Percentiles rank a stretch among this genome's conserved stretches.
These are phyloP conservation scores for Backusella liffmaniae DNA, from an alignment of 192 early-diverging fungal species.

Conservation along the genomic window DNA sequence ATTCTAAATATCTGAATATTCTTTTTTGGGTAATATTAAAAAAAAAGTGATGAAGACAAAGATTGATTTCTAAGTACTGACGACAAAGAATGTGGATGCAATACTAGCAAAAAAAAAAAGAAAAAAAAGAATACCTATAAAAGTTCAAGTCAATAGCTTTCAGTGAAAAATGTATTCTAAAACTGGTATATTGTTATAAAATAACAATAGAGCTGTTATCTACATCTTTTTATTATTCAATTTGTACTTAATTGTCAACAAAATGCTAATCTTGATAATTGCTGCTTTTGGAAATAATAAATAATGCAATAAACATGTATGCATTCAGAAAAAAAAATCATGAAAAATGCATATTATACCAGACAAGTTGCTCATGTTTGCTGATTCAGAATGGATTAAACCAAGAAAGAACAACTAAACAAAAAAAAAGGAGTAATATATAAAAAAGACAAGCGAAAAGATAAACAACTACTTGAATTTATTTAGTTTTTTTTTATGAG, in stretches of 20 bases:
- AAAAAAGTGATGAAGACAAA: not conserved
- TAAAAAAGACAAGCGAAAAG: too few species aligned
- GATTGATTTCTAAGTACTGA: not conserved
- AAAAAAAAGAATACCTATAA: too few species aligned
- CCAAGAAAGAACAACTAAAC: not conserved
- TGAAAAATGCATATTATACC: not conserved
- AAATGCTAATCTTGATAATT: not conserved
- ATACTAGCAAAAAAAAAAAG: too few species aligned
- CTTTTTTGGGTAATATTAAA: not conserved
- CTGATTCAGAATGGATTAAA: not conserved
- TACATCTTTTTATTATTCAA: not conserved
- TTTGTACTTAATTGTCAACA: not conserved
- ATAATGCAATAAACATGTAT: not conserved
- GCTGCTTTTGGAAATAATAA: not conserved
- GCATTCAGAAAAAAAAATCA: not conserved
- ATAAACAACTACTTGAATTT: not conserved
- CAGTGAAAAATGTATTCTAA: not conserved
- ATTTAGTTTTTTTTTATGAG: not conserved
- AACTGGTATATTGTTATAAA: not conserved
- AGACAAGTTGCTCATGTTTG: too few species aligned
- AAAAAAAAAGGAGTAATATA: not conserved
- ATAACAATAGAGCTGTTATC: not conserved
- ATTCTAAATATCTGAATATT: not conserved
- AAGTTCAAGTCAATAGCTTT: too few species aligned
- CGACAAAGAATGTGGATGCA: not conserved